phyloP scores from a whole-genome alignment of 495 filamentous ascomycete genomes.

The Annulohypoxylon nitens region DNA sequence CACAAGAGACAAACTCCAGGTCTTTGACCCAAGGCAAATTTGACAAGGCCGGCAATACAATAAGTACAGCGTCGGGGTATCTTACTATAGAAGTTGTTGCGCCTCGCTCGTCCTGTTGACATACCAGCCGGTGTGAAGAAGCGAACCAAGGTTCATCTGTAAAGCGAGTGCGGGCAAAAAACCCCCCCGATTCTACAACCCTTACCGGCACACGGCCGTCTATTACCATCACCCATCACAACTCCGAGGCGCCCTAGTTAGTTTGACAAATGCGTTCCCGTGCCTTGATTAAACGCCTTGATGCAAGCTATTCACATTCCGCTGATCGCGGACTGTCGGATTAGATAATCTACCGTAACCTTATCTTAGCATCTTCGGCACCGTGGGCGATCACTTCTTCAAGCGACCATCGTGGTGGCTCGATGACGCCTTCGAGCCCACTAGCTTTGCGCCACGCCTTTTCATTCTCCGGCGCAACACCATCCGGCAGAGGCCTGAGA shows the following conservation, averaged over 20 bases:
- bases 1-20: slow-evolving; percentile 25
- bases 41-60: slow-evolving; percentile 39
- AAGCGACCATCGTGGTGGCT: slow-evolving; percentile 83
- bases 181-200: slow-evolving; percentile 24
- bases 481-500: slow-evolving; percentile 76
- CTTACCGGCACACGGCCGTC: slow-evolving; percentile 41
- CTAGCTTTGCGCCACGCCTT: slow-evolving; percentile 74
- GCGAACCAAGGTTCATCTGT: slow-evolving; percentile 48
- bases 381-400: slow-evolving; percentile 84
- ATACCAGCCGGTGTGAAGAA: slow-evolving; percentile 49
- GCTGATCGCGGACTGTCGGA: slow-evolving; percentile 15
- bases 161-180: slow-evolving; percentile 49
- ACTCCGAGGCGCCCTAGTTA: slow-evolving; percentile 50
- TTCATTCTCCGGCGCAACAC: slow-evolving; percentile 76
- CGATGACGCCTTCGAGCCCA: slow-evolving; percentile 63
- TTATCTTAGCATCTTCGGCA: slow-evolving; percentile 81
- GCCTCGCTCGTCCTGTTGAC: slow-evolving; percentile 39
- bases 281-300: slow-evolving; percentile 46
- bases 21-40: slow-evolving; percentile 34
- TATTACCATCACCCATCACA: slow-evolving; percentile 41
- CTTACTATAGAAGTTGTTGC: slow-evolving; percentile 42
- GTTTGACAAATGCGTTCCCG: slow-evolving; percentile 44
- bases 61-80: slow-evolving; percentile 47
- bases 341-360: slow-evolving; percentile 65
- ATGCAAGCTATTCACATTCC: slow-evolving; percentile 42